phyloP scores from a whole-genome alignment of 2,329 filamentous ascomycete genomes.

The Ceratocystis alfenasii region DNA sequence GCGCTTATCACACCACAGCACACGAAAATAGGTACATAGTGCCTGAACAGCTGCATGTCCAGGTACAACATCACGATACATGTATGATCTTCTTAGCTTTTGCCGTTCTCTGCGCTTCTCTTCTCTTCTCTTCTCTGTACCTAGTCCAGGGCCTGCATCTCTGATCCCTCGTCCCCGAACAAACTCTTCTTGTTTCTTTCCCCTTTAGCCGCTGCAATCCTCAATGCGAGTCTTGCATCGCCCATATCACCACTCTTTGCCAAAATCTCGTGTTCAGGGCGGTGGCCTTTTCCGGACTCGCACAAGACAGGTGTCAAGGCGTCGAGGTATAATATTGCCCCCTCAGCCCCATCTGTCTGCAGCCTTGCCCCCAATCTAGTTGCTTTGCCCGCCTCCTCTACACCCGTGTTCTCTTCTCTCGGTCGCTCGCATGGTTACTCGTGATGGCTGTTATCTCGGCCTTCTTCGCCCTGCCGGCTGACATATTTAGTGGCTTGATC shows the following conservation, averaged over 20 bases:
- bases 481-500: not conserved
- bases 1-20: too few relatives aligned
- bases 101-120: not conserved
- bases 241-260: not conserved
- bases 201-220: not conserved
- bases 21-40: not conserved
- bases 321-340: not conserved
- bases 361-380: not conserved
- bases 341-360: not conserved
- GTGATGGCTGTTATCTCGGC: not conserved
- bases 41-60: not conserved
- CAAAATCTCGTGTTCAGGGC: not conserved
- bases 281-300: not conserved
- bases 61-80: not conserved
- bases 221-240: not conserved
- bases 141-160: not conserved
- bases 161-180: not conserved
- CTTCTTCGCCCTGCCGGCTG: not conserved
- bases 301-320: not conserved
- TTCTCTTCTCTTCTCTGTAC: not conserved
- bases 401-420: not conserved
- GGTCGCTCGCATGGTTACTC: not conserved
- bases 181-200: not conserved
- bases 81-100: not conserved
- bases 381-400: not conserved